phyloP scores from a whole-genome alignment of 192 early-diverging fungal genomes.

The Entomortierella beljakovae region DNA sequence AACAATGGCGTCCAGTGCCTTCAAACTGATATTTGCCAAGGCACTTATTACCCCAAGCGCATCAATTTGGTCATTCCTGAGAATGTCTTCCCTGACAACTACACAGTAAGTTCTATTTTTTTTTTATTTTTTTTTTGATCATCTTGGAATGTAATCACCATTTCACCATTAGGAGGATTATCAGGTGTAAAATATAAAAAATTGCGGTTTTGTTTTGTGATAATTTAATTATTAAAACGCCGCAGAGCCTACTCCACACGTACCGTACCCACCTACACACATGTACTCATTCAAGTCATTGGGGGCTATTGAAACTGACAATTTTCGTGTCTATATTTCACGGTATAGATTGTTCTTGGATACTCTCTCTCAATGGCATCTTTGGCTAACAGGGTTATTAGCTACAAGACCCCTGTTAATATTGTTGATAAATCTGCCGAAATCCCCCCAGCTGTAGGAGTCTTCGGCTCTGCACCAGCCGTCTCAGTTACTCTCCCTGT shows the following conservation, averaged over 20 bases:
- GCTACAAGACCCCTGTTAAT: constrained; percentile 30
- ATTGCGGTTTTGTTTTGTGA: too few species aligned
- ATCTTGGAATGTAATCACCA: neutral
- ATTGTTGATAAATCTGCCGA: constrained; percentile 19
- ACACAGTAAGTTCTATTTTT: constrained; percentile 28
- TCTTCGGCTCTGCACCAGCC: constrained; percentile 6
- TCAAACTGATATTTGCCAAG: constrained; percentile 19
- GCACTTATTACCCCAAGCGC: constrained; percentile 48
- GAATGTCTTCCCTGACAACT: constrained; percentile 15
- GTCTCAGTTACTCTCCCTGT: constrained; percentile 24
- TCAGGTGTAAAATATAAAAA: neutral
- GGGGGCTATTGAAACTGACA: too few species aligned
- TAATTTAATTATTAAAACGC: too few species aligned
- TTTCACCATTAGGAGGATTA: neutral
- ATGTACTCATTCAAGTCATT: too few species aligned
- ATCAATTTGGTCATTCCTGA: constrained; percentile 29
- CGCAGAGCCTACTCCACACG: too few species aligned
- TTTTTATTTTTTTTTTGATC: neutral
- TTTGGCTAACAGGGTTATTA: constrained; percentile 18
- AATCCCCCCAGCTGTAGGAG: constrained; percentile 12
- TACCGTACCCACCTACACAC: too few species aligned
- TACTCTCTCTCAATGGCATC: constrained; percentile 18
- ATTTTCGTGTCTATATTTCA: too few species aligned
- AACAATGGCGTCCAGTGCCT: constrained; percentile 13
- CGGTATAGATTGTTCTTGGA: constrained; percentile 44